Evolutionary conservation across 2,329 filamentous ascomycete species (phyloP).

Genomic region (Calonectria montana): DNA sequence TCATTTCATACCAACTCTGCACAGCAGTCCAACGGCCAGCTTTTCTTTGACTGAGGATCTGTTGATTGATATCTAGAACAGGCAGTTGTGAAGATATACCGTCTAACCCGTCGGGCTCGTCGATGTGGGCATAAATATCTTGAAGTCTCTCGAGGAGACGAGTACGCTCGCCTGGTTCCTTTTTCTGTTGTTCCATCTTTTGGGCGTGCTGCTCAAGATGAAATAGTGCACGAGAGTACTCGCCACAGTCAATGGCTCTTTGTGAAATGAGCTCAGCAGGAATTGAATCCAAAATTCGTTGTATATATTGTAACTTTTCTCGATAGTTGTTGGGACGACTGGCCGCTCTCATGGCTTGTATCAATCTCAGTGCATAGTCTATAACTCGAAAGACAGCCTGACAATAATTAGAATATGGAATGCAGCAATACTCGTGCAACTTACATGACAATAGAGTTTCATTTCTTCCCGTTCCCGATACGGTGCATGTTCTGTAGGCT

Average conservation of each 20-base stretch:
- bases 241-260: constrained; percentile 92
- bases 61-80: constrained; percentile 90
- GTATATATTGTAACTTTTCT: constrained; percentile 61
- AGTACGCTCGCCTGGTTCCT: constrained; percentile 65
- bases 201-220: constrained; percentile 92
- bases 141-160: constrained; percentile 83
- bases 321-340: constrained; percentile 50
- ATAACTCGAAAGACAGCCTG: constrained; percentile 90
- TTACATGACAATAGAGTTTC: constrained; percentile 88
- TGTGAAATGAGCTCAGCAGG: constrained; percentile 80
- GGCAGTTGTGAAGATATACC: constrained; percentile 91
- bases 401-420: constrained; percentile 28
- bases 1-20: constrained; percentile 97
- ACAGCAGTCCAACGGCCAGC: constrained; percentile 93
- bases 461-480: constrained; percentile 78
- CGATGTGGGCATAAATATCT: constrained; percentile 95
- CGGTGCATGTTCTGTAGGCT: constrained; percentile 60
- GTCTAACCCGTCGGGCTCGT: constrained; percentile 96
- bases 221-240: constrained; percentile 91
- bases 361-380: constrained; percentile 92
- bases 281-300: constrained; percentile 68
- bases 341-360: constrained; percentile 74
- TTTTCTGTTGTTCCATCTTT: constrained; percentile 57
- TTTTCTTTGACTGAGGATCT: constrained; percentile 92
- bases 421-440: constrained; percentile 33